Percentiles rank a stretch among this genome's conserved stretches.
Conservation (phyloP, 805 yeast species). For the Lipomyces sp. region DNA sequence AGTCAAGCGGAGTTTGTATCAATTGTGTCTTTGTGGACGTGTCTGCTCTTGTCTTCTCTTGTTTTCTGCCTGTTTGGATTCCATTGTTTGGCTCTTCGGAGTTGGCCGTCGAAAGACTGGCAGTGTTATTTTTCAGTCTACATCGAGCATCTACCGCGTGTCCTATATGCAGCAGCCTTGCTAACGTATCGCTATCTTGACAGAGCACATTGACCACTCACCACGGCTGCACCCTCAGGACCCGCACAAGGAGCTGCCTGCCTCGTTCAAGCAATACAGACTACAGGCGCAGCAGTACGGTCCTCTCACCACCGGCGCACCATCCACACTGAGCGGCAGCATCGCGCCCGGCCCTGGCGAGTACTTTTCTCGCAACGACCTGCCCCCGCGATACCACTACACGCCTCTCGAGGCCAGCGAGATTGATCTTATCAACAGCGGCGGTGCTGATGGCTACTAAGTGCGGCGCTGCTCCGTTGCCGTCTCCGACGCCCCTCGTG, state of each 20-base stretch:
- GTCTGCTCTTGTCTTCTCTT: too few species aligned
- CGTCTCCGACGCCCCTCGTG: too few species aligned
- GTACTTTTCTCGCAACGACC: constrained; percentile 52
- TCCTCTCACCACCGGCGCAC: constrained; percentile 33
- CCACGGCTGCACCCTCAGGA: constrained; percentile 43
- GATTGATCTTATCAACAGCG: constrained; percentile 71
- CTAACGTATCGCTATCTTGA: too few species aligned
- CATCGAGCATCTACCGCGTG: too few species aligned
- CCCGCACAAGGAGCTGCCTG: constrained; percentile 41
- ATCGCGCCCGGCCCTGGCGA: constrained; percentile 33
- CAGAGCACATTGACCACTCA: constrained; percentile 41
- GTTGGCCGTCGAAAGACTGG: too few species aligned
- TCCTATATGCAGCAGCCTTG: too few species aligned
- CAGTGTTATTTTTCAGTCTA: too few species aligned
- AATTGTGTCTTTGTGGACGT: too few species aligned
- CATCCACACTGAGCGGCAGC: constrained; percentile 16
- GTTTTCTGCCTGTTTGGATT: too few species aligned
- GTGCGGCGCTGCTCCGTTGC: too few species aligned
- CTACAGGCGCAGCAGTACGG: constrained; percentile 38
- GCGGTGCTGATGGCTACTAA: constrained; percentile 58
- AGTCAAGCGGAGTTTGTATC: too few species aligned
- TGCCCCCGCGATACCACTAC: constrained; percentile 75
- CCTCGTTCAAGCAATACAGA: constrained; percentile 37
- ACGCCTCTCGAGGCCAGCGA: constrained; percentile 60
- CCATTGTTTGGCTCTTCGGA: too few species aligned